phyloP scores from a whole-genome alignment of 2,329 filamentous ascomycete genomes.

The Apiospora pterosperma region DNA sequence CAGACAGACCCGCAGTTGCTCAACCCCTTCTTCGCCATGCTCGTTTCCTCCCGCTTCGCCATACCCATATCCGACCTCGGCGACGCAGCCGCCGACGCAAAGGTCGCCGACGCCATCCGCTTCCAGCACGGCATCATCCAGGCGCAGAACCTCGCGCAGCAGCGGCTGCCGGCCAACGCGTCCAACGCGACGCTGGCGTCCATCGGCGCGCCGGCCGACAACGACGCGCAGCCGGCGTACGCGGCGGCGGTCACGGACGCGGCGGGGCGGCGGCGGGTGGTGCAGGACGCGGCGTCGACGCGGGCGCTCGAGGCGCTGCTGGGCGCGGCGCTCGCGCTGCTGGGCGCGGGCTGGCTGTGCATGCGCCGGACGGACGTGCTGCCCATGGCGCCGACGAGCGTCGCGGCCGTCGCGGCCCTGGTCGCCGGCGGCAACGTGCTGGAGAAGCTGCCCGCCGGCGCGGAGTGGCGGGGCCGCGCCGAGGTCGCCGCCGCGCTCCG shows the following conservation, averaged over 20 bases:
- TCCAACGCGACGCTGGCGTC: background rate
- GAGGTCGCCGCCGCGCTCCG: background rate
- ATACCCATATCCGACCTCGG: conserved; percentile 23
- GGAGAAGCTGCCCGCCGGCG: conserved; percentile 15
- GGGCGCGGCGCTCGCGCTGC: background rate
- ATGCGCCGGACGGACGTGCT: conserved; percentile 2
- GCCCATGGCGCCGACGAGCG: background rate
- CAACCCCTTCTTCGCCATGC: conserved; percentile 32
- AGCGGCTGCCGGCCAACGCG: background rate
- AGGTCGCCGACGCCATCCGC: conserved; percentile 27
- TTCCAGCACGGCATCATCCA: conserved; percentile 34
- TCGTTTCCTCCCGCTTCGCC: conserved; percentile 31
- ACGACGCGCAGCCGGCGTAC: background rate
- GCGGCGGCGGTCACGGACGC: background rate
- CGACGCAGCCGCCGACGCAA: conserved; percentile 10
- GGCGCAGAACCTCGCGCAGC: conserved; percentile 25
- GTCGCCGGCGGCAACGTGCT: conserved; percentile 4
- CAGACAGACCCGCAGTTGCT: conserved; percentile 22
- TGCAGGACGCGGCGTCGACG: conserved; percentile 9
- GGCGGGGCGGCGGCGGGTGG: background rate
- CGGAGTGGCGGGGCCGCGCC: no score
- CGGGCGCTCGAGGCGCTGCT: conserved; percentile 7
- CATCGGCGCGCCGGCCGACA: background rate
- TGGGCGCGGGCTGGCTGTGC: conserved; percentile 1
- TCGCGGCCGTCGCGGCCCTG: conserved; percentile 3